Evolutionary conservation across 192 early-diverging fungal species (phyloP).

Genomic region (Dispira parvispora): DNA sequence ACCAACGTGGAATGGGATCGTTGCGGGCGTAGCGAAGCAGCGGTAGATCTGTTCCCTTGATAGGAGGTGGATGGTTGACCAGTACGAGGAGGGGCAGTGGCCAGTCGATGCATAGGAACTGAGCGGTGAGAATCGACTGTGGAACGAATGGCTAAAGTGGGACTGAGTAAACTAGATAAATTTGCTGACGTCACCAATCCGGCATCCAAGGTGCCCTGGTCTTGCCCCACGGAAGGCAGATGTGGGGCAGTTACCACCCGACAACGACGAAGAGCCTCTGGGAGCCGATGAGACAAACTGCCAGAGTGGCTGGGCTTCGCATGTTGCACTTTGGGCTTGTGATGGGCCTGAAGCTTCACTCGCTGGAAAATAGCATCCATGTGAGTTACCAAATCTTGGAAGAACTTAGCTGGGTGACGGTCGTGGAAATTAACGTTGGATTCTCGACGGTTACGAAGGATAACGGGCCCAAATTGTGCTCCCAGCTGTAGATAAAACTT

Average conservation of each 20-base stretch:
- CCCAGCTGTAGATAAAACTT: slow-evolving; percentile 19
- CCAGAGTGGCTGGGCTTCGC: background rate
- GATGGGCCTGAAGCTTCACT: background rate
- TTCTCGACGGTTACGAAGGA: slow-evolving; percentile 17
- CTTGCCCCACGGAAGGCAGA: background rate
- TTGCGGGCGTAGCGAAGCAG: too few species aligned
- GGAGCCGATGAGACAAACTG: background rate
- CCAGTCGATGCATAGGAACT: too few species aligned
- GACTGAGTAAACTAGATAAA: background rate
- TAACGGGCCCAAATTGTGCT: slow-evolving; percentile 23
- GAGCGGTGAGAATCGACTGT: too few species aligned
- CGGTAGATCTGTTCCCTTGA: too few species aligned
- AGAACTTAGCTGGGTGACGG: background rate
- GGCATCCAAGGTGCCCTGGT: background rate
- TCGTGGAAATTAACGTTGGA: slow-evolving; percentile 8
- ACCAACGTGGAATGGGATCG: too few species aligned
- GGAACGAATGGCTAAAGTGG: too few species aligned
- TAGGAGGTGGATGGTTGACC: too few species aligned
- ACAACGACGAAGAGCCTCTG: background rate
- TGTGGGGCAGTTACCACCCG: background rate
- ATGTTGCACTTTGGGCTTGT: background rate
- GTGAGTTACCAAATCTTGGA: background rate
- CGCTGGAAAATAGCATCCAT: background rate
- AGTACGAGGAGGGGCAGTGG: too few species aligned
- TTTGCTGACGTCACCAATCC: background rate